Base-by-base conservation (phyloP, 208 protist species). In the Plasmodiophora brassicae region DNA sequence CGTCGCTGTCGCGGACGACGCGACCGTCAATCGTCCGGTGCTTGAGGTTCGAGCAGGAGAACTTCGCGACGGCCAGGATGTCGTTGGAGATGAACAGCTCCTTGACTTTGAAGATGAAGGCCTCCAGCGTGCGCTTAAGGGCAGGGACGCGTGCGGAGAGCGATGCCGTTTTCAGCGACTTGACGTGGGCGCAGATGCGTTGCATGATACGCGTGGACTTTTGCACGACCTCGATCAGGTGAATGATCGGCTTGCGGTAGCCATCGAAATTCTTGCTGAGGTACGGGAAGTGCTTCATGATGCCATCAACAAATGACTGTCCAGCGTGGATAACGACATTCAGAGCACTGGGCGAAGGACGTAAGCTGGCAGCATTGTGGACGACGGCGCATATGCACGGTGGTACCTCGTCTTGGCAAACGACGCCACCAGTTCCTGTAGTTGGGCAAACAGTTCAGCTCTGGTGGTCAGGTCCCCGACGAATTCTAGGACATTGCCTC, bases 101-200 rank as follows among this genome's bases (percentile, higher is more conserved):
- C 84, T 86, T 86, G 46, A 57, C 46, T 25, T 57, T 57, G 44
- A 71, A 86, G 84, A 86, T 86, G 45, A 86, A 86, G 84, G 25
- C 28, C 60, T 86, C 84, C 36, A 86, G 5, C 36, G 60, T 45
- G 38, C 60, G 39, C 36, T 86, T 86, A 32, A 43, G n/a, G 20
- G 25, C 14, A 14, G 84, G 84, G n/a, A 71, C 60, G 36, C 84
- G 28, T n/a, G n/a, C n/a, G n/a, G n/a, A n/a, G n/a, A n/a, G n/a
- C n/a, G n/a, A n/a, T n/a, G n/a, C n/a, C n/a, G n/a, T n/a, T n/a
- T n/a, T n/a, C n/a, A n/a, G n/a, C n/a, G n/a, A n/a, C 84, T 86
- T 86, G 38, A n/a, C 84, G 84, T 86, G 84, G 38, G 84, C 60
- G 84, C 84, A 86, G 28, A 86, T 86, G 38, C 39, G n/a, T n/a